Evolutionary conservation across 179 eudicot genomes (phyloP), one percentile per base, ranked within the genome.

Genomic region (Camellia oleifera): DNA sequence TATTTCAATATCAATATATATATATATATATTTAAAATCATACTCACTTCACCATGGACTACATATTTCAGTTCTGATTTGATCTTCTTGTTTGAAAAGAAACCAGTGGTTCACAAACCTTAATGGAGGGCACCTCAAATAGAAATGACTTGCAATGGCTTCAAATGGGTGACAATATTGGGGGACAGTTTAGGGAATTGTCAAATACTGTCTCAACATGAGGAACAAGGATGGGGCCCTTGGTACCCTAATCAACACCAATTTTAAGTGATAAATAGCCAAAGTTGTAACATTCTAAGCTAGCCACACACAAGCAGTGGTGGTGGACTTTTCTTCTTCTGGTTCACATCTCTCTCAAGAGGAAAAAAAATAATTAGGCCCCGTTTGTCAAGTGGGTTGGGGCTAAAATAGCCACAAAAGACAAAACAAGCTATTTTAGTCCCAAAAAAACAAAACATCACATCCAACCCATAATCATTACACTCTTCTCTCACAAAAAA

Each of bases 151-250:
- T 20, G 14, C 54, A 4, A 63, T 2, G 23, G 14, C 48, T 9
- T 52, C 9, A 40, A 77, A 15, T 14, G 26, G 32, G 32, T 26
- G 32, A 26, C 32, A 26, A 26, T 26, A 26, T 26, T 26, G 32
- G 20, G 46, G 44, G 42, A 54, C 63, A 53, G 8, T 26, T 11
- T 17, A 69, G 73, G 73, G 54, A 44, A 46, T 44, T 62, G 78
- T 76, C 78, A 69, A 12, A 15, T 45, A n/a, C 7, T 75, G 57
- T 76, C 69, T 18, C 10, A 13, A 50, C 45, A 75, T 9, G 4
- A 75, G 69, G 69, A 54, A 61, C 42, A 44, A 62, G 32, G n/a
- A 8, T 12, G 78, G 32, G 78, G 45, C 8, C 61, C 61, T 26
- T 64, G 32, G 44, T 48, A 45, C 45, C 56, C 67, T 58, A 26